Evolutionary conservation across 352 stramenopile genomes (phyloP), one percentile per base, ranked within the genome.

Genomic region (Phytopythium kandeliae): DNA sequence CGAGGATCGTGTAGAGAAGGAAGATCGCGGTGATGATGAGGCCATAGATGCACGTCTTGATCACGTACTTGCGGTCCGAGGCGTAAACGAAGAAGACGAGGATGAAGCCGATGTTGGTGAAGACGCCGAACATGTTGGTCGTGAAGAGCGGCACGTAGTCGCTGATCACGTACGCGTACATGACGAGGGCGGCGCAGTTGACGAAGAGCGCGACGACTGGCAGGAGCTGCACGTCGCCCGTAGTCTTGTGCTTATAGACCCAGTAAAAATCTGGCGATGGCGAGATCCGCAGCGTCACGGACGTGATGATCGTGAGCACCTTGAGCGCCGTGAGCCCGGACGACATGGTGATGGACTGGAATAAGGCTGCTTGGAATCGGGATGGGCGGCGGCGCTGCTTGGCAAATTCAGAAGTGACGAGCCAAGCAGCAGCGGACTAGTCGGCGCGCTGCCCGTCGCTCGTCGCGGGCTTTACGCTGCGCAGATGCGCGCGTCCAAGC

Each of bases 101-200:
- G 41, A 83, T 57, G 55, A 84, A 83, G 24, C 61, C 49, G 10
- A 69, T 54, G 35, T 59, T 83, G 1, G 71, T 65, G n/a, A 58
- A 37, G 25, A 60, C 63, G 3, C 77, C 77, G 21, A 81, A 55
- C 6, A 67, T 59, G 38, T 78, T 75, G 7, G 74, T 88, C 21
- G 58, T 55, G 24, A 86, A 65, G 11, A 86, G 58, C 16, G 74
- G 77, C 48, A 88, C 80, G 56, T 77, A 81, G 43, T 73, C 57
- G 57, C 46, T 21, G 46, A 52, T 52, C 12, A 43, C 46, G 19
- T 31, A 42, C 31, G 46, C 46, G 31, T 52, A 52, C 46, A 52
- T 52, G 46, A 52, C 34, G 22, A 52, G 31, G 4, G 34, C 31
- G 15, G 46, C 46, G 21, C 31, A 48, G 49, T 55, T 55, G 49